Base-by-base conservation (phyloP, 2,329 filamentous ascomycete species). In the Diaporthe sp. region DNA sequence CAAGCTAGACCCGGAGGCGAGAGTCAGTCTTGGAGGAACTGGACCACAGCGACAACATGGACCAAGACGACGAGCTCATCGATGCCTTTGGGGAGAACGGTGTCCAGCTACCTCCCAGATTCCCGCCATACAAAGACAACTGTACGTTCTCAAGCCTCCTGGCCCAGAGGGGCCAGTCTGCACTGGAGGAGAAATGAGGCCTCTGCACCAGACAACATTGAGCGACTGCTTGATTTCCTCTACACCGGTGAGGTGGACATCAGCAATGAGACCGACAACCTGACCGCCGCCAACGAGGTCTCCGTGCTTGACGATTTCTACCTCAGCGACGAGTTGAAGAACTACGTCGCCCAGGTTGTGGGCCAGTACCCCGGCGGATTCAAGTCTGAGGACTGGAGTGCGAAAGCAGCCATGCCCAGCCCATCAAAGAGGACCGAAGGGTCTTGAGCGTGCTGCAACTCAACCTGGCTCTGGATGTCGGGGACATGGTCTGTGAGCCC, bases 1-100 rank as follows among this genome's bases (percentile, higher is more conserved):
- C 3, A 63, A 71, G 3, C 47, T 75, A 0, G 7, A 73, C 30
- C 71, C 71, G 0, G 47, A 65, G n/a, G 65, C 66, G 22, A n/a
- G n/a, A 13, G 71, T 35, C 10, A 42, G 25, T 7, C 66, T 58
- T 1, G 4, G 42, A 59, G 2, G 66, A 71, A 10, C n/a, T n/a
- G n/a, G n/a, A n/a, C n/a, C n/a, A n/a, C n/a, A n/a, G n/a, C n/a
- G 71, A 75, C 12, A 56, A 22, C 7, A 37, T 27, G 2, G 37
- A 9, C 2, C 53, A 71, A 5, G 25, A 44, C 2, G 25, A 19
- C 9, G 32, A 55, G 32, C 66, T 66, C 12, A 73, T 75, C 51
- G n/a, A n/a, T n/a, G n/a, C n/a, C n/a, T n/a, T n/a, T n/a, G n/a
- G n/a, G n/a, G n/a, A n/a, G n/a, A n/a, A n/a, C n/a, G n/a, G n/a